These are phyloP conservation scores for Cystobasidium ongulense DNA, from an alignment of 768 basidiomycete species.

Conservation along the genomic window DNA sequence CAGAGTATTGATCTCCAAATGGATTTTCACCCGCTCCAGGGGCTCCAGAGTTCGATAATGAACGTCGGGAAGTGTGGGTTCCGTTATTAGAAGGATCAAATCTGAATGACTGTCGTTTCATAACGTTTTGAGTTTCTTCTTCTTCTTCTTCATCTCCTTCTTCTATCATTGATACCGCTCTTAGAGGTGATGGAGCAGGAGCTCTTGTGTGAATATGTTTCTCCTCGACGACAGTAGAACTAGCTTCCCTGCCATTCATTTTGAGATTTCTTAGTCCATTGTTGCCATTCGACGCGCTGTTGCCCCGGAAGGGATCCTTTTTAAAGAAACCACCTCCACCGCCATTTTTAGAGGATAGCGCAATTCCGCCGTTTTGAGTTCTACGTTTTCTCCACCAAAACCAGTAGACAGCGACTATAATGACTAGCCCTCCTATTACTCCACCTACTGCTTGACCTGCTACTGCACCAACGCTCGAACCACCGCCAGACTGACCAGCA, in stretches of 20 bases:
- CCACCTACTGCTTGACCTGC: conserved; percentile 40
- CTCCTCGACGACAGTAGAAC: conserved; percentile 21
- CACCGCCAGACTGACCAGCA: not conserved
- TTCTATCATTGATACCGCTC: not conserved
- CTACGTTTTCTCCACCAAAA: conserved; percentile 39
- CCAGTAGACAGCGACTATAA: conserved; percentile 36
- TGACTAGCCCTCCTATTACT: conserved; percentile 34
- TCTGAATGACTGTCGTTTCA: conserved; percentile 21
- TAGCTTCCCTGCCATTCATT: not conserved
- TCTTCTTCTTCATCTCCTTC: not conserved
- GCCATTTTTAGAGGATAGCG: not conserved
- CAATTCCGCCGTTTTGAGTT: not conserved
- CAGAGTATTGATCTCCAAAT: conserved; percentile 39
- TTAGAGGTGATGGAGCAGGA: conserved; percentile 28
- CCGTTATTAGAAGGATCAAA: conserved; percentile 6
- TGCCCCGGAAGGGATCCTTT: not conserved
- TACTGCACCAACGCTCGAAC: conserved; percentile 27
- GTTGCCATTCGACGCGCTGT: not conserved
- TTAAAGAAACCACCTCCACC: not conserved
- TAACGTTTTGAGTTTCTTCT: not conserved
- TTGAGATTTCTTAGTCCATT: not conserved
- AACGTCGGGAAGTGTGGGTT: not conserved
- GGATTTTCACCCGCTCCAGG: conserved; percentile 27
- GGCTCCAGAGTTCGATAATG: not conserved
- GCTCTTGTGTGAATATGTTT: not conserved